A percentile compares a stretch with the other conserved stretches of the same genome.
phyloP scores from a whole-genome alignment of 345 rosid species.

The Lepidium aucheri region DNA sequence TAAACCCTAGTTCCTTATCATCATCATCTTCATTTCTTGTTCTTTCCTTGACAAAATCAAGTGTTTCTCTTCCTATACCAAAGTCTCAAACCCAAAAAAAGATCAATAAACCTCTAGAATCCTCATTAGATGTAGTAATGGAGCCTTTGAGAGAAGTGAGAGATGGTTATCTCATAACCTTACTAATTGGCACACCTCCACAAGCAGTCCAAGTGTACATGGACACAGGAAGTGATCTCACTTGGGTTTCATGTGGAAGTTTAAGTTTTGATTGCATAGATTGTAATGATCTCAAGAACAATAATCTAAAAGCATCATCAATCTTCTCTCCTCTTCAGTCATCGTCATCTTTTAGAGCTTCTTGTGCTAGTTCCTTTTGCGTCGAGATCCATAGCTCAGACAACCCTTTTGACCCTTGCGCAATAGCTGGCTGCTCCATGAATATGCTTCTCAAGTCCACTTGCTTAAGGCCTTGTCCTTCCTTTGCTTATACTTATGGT shows the following conservation, averaged over 20 bases:
- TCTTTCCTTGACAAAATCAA: constrained; percentile 44
- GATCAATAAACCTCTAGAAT: constrained; percentile 23
- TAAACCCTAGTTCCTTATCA: constrained; percentile 21
- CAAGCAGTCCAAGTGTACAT: constrained; percentile 66
- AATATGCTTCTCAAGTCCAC: constrained; percentile 42
- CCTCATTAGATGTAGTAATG: constrained; percentile 22
- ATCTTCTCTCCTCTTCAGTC: constrained; percentile 59
- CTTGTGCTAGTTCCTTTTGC: constrained; percentile 54
- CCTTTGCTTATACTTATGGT: constrained; percentile 84
- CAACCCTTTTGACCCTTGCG: constrained; percentile 61
- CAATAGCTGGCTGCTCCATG: constrained; percentile 63
- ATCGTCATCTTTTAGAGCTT: constrained; percentile 46
- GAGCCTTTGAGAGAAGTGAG: constrained; percentile 62
- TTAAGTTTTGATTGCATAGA: constrained; percentile 61
- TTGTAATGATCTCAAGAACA: constrained; percentile 53
- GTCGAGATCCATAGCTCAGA: constrained; percentile 64
- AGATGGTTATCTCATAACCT: constrained; percentile 69
- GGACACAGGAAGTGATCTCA: constrained; percentile 91
- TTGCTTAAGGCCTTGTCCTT: constrained; percentile 71
- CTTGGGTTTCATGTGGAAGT: constrained; percentile 90
- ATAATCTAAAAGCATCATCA: constrained; percentile 23
- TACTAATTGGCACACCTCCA: constrained; percentile 68
- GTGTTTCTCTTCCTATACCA: constrained; percentile 31
- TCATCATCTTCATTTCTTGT: constrained; percentile 29
- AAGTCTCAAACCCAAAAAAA: constrained; percentile 22